These are phyloP conservation scores for Leccinum rimulosum DNA, from an alignment of 768 basidiomycete species.

Conservation along the genomic window DNA sequence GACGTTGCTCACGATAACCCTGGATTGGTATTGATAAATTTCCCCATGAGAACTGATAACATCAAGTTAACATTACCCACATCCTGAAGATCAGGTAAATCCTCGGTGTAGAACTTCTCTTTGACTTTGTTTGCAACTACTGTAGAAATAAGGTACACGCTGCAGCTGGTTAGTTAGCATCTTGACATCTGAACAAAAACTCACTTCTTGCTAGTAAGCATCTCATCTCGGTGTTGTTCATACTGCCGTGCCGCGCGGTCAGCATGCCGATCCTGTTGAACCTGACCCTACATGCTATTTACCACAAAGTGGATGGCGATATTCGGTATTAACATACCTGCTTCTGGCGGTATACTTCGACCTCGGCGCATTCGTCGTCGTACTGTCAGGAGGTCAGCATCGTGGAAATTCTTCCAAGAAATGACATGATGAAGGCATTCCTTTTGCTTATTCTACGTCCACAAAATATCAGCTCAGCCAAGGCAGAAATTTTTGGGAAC, in stretches of 20 bases:
- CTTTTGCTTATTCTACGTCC: slow-evolving; percentile 33
- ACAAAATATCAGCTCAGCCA: slow-evolving; percentile 3
- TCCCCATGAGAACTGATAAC: slow-evolving; percentile 7
- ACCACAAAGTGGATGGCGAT: not conserved
- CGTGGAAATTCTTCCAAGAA: not conserved
- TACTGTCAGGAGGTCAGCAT: slow-evolving; percentile 48
- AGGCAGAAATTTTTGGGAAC: slow-evolving; percentile 1
- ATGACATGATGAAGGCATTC: slow-evolving; percentile 11
- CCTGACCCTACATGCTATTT: slow-evolving; percentile 49
- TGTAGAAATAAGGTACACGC: slow-evolving; percentile 69
- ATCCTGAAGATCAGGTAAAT: slow-evolving; percentile 68
- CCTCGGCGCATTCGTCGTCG: slow-evolving; percentile 73
- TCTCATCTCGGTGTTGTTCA: slow-evolving; percentile 73
- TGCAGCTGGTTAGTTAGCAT: slow-evolving; percentile 26
- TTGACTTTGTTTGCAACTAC: slow-evolving; percentile 69
- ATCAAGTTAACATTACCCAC: slow-evolving; percentile 41
- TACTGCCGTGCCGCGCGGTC: slow-evolving; percentile 71
- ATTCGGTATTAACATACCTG: slow-evolving; percentile 44
- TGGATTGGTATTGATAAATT: slow-evolving; percentile 36
- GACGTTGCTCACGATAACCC: slow-evolving; percentile 59
- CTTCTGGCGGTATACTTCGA: slow-evolving; percentile 73
- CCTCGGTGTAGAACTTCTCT: slow-evolving; percentile 66
- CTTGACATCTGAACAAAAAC: slow-evolving; percentile 8
- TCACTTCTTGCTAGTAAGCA: slow-evolving; percentile 82
- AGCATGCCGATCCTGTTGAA: slow-evolving; percentile 72